These are phyloP conservation scores for Geotrichum klebahnii DNA, from an alignment of 1,139 yeast species.

Conservation along the genomic window DNA sequence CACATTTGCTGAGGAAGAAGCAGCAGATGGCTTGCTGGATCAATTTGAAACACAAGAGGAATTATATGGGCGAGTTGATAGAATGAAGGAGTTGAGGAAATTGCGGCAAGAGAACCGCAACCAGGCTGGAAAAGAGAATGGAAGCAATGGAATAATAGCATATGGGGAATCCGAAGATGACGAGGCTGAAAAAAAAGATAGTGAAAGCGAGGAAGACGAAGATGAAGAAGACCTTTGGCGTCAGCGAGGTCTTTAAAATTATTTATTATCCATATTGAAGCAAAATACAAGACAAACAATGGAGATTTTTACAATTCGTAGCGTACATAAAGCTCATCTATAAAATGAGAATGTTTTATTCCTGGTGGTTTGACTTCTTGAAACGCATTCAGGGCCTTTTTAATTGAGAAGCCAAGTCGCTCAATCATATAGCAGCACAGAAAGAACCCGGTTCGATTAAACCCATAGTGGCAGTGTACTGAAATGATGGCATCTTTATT, in stretches of 20 bases:
- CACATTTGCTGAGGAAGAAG: conserved; percentile 60
- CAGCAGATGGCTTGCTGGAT: conserved; percentile 62
- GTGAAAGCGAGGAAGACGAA: conserved; percentile 31
- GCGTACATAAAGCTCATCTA: conserved; percentile 67
- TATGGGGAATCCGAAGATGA: conserved; percentile 31
- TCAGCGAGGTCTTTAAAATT: conserved; percentile 7
- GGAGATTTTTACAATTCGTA: conserved; percentile 38
- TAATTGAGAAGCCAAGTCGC: conserved; percentile 54
- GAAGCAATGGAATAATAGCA: conserved; percentile 61
- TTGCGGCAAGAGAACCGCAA: conserved; percentile 48
- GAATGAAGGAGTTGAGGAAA: conserved; percentile 38
- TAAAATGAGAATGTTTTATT: conserved; percentile 71
- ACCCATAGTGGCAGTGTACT: conserved; percentile 80
- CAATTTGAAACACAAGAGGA: conserved; percentile 56
- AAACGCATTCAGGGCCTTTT: conserved; percentile 62
- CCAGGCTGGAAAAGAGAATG: conserved; percentile 82
- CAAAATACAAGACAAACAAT: too few relatives aligned
- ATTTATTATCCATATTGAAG: too few relatives aligned
- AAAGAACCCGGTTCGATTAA: conserved; percentile 72
- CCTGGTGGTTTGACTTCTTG: conserved; percentile 62
- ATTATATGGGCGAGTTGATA: conserved; percentile 16
- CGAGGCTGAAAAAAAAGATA: conserved; percentile 25
- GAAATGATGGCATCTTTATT: conserved; percentile 44
- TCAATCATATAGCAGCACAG: conserved; percentile 68
- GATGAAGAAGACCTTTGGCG: conserved; percentile 27